Evolutionary conservation across 345 rosid species (phyloP).

Genomic region (Aegle marmelos): DNA sequence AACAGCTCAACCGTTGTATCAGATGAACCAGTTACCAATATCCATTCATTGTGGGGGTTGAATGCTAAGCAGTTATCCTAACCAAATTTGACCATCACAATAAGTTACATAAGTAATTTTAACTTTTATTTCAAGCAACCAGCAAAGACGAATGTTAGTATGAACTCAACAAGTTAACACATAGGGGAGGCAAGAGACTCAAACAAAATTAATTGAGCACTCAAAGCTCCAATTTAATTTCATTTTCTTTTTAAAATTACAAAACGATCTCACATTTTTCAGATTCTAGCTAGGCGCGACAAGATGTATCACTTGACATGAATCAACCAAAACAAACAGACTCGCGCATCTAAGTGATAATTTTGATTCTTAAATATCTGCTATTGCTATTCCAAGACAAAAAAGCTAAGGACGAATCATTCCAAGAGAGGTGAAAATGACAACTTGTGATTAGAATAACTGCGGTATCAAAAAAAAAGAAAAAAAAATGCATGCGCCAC

Average conservation of each 20-base stretch:
- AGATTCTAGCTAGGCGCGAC: neutral
- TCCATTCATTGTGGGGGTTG: slow-evolving; percentile 98
- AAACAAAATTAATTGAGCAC: neutral
- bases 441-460: neutral
- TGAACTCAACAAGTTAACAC: too few relatives aligned
- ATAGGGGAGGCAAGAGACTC: too few relatives aligned
- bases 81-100: slow-evolving; percentile 10
- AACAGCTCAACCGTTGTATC: slow-evolving; percentile 94
- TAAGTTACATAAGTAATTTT: neutral
- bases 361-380: neutral
- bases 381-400: neutral
- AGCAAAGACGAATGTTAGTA: too few relatives aligned
- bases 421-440: too few relatives aligned
- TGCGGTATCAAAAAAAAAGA: neutral
- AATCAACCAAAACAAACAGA: neutral
- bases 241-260: neutral
- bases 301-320: neutral
- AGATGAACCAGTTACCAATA: slow-evolving; percentile 94
- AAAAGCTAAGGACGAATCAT: too few relatives aligned
- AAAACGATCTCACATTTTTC: neutral
- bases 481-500: neutral
- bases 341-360: neutral
- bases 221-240: neutral
- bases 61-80: slow-evolving; percentile 98
- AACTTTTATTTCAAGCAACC: neutral